A percentile compares a stretch with the other conserved stretches of the same genome.
phyloP scores from a whole-genome alignment of 805 yeast genomes.

The Candida railenensis region DNA sequence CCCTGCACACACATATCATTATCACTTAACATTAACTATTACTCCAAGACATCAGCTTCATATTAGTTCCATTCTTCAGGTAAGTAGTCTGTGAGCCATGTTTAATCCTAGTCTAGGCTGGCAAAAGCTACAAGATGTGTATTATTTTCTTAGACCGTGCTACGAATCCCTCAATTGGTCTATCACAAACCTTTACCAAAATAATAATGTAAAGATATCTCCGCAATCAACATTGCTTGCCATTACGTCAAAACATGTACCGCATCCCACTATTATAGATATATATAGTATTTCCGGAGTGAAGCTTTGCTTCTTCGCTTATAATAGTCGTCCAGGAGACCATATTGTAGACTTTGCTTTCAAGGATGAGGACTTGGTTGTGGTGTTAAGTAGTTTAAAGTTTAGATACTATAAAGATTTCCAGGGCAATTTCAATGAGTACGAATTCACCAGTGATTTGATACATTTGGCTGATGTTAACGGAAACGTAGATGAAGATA shows the following conservation, averaged over 20 bases:
- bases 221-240: conserved; percentile 58
- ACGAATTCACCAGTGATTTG: conserved; percentile 22
- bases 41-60: not conserved
- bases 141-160: conserved; percentile 61
- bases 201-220: conserved; percentile 49
- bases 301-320: conserved; percentile 35
- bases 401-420: conserved; percentile 63
- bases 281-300: conserved; percentile 35
- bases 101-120: conserved; percentile 55
- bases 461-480: conserved; percentile 13
- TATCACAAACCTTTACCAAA: conserved; percentile 31
- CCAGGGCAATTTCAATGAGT: conserved; percentile 64
- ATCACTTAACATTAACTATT: too few species aligned
- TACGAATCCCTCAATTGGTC: conserved; percentile 54
- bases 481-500: conserved; percentile 16
- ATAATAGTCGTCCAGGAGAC: conserved; percentile 46
- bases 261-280: conserved; percentile 36
- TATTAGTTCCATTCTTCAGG: not conserved
- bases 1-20: too few species aligned
- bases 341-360: conserved; percentile 54
- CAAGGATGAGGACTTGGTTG: conserved; percentile 51
- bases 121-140: conserved; percentile 76
- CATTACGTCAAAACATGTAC: conserved; percentile 35
- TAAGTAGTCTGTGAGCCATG: too few species aligned
- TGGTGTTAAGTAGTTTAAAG: conserved; percentile 51